Evolutionary conservation across 345 rosid genomes (phyloP), one percentile per base, ranked within the genome.

Genomic region (Psidium guajava): DNA sequence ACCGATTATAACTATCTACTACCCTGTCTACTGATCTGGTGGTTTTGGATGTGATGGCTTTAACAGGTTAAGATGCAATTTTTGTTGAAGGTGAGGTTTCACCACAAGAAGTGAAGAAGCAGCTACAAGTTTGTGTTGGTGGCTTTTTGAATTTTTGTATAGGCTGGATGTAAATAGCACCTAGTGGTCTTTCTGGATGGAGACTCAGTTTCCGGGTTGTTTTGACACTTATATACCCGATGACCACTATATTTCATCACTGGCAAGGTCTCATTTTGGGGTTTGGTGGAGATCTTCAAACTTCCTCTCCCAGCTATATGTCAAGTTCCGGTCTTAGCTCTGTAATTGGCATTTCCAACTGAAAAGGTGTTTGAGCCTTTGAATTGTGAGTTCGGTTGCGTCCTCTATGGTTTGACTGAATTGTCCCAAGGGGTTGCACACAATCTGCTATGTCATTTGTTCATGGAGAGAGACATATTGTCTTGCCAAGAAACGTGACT

Each of bases 51-150:
- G 75, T 32, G 42, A 28, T 28, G 2, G 28, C 75, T 85, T 87
- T 88, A 84, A 83, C 92, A 95, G 98, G 95, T 95, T 85, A 97
- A 96, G 92, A 87, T 95, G 94, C 96, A 93, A 87, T 95, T 90
- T 85, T 83, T 93, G 89, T 84, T 93, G 93, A 94, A 91, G 92
- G 93, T 94, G 86, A 90, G 93, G 89, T 94, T 93, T 88, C 91
- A 93, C 88, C 95, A 97, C 91, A 95, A 93, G 95, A 86, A 92
- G 90, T 91, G 92, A 91, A 85, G 87, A 77, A 75, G 22, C 54
- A 36, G 56, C 54, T 59, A 9, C 20, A 28, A 83, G 64, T 61
- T 55, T 50, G 74, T 59, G 57, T 64, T 50, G 80, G 69, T 81
- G 20, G 56, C 55, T 16, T 49, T 49, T 52, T 20, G 77, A 40